A percentile compares a stretch with the other conserved stretches of the same genome.
These are phyloP conservation scores for Verticillium dahliae DNA, from an alignment of 2,329 filamentous ascomycete genomes.

Conservation along the genomic window DNA sequence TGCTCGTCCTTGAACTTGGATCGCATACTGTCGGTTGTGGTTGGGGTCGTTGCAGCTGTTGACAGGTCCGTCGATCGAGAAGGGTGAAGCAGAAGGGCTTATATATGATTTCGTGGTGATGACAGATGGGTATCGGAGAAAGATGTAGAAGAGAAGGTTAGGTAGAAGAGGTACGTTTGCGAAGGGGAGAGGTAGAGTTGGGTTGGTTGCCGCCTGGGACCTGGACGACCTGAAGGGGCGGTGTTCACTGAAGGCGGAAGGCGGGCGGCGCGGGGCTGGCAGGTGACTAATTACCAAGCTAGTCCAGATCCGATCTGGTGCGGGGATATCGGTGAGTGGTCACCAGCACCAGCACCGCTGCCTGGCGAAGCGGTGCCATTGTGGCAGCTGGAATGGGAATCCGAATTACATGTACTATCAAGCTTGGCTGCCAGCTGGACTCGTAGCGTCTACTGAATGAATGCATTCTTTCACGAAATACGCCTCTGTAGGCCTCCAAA, in stretches of 20 bases:
- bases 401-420: background rate
- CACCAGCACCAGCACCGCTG: background rate
- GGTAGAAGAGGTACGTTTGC: constrained; percentile 7
- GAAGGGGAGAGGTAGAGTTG: constrained; percentile 8
- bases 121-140: constrained; percentile 9
- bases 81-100: background rate
- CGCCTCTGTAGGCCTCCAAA: too few relatives aligned
- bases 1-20: constrained; percentile 99
- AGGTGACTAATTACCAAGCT: background rate
- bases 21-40: constrained; percentile 62
- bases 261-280: constrained; percentile 2
- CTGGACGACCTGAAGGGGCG: constrained; percentile 10
- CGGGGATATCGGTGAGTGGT: constrained; percentile 1
- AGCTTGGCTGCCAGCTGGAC: background rate
- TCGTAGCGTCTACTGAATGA: too few relatives aligned
- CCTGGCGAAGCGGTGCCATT: background rate
- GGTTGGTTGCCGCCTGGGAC: constrained; percentile 11
- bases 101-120: constrained; percentile 1
- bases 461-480: too few relatives aligned
- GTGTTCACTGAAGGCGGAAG: constrained; percentile 3
- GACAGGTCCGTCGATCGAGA: constrained; percentile 5
- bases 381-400: background rate
- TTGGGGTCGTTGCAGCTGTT: constrained; percentile 9
- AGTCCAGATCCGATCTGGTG: background rate
- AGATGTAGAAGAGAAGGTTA: constrained; percentile 12